Evolutionary conservation across 75 land plant genomes (phyloP).

Genomic region (Adiantum capillusveneris): DNA sequence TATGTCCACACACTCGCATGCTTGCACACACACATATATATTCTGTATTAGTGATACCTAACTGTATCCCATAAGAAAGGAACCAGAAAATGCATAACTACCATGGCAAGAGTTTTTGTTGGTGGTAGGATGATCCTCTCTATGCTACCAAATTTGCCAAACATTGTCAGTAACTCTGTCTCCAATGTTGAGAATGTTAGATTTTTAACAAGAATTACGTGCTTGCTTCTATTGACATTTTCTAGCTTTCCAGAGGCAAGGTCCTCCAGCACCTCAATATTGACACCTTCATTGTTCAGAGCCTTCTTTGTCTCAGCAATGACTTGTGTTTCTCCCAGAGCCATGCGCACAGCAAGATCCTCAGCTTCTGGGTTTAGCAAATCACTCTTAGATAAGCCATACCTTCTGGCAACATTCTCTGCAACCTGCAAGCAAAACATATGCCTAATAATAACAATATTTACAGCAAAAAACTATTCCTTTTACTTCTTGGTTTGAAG

Average conservation of each 20-base stretch:
- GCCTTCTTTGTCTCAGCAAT: conserved; percentile 85
- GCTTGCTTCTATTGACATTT: conserved; percentile 66
- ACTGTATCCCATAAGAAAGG: not conserved
- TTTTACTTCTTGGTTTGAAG: no score
- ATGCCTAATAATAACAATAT: no score
- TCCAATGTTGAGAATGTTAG: conserved; percentile 78
- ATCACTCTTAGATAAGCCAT: conserved; percentile 79
- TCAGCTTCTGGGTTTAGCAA: conserved; percentile 76
- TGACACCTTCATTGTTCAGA: conserved; percentile 68
- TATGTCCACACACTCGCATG: no score
- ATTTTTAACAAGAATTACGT: conserved; percentile 81
- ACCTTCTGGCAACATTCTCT: conserved; percentile 82
- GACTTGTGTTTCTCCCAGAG: conserved; percentile 91
- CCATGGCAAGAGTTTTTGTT: conserved; percentile 85
- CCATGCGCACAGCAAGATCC: conserved; percentile 90
- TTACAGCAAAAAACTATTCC: no score
- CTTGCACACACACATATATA: no score
- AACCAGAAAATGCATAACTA: conserved; percentile 18
- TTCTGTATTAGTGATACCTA: no score
- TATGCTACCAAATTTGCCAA: conserved; percentile 82
- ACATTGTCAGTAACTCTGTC: conserved; percentile 67
- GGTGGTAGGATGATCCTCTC: conserved; percentile 89
- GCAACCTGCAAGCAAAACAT: no score
- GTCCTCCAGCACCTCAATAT: conserved; percentile 63
- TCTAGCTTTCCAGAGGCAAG: conserved; percentile 53